These are phyloP conservation scores for Plantago elongata DNA, from an alignment of 257 asterid genomes.

Conservation along the genomic window DNA sequence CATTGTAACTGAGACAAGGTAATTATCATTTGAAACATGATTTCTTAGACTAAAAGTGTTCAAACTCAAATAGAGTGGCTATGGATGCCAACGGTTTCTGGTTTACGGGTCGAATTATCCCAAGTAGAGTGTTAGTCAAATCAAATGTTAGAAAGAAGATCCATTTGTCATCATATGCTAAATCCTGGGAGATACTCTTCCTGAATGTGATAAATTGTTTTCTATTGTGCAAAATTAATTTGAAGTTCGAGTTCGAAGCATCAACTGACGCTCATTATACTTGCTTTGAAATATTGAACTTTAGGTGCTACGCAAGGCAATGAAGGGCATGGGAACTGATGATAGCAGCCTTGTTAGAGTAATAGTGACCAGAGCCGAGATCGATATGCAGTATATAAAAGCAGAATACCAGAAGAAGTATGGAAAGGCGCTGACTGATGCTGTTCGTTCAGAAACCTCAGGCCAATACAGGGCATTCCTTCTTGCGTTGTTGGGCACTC, in stretches of 20 bases:
- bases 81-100: too few species aligned
- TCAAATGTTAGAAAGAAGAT: too few species aligned
- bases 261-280: not conserved
- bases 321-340: conserved; percentile 91
- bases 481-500: conserved; percentile 60
- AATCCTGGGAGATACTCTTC: not conserved
- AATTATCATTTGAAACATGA: too few species aligned
- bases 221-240: not conserved
- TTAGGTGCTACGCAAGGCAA: conserved; percentile 69
- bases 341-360: conserved; percentile 63
- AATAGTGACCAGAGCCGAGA: conserved; percentile 82
- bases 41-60: too few species aligned
- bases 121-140: too few species aligned
- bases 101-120: too few species aligned
- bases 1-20: too few species aligned
- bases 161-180: too few species aligned
- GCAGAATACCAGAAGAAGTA: conserved; percentile 73
- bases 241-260: not conserved
- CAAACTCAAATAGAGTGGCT: too few species aligned
- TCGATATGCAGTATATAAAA: conserved; percentile 81
- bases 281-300: not conserved
- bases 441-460: conserved; percentile 66
- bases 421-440: conserved; percentile 65
- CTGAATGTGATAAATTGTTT: not conserved
- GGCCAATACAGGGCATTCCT: conserved; percentile 68